Base-by-base conservation (phyloP, 257 asterid genomes). In the Coffea eugenioides region DNA sequence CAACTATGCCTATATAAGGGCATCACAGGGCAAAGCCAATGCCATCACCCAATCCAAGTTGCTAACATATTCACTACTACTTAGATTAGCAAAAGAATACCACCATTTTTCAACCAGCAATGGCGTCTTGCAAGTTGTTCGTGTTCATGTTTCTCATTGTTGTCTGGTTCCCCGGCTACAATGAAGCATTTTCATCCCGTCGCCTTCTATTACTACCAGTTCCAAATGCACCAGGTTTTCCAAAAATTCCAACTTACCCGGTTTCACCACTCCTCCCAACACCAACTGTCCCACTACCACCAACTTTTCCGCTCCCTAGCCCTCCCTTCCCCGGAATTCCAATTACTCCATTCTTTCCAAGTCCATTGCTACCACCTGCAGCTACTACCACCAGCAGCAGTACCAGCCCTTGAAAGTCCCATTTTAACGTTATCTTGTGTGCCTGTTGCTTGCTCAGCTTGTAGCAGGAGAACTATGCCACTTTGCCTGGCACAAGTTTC, bases 91-190 rank as follows among this genome's bases (percentile, higher is more conserved):
- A 10, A 10, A 65, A 39, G 43, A 39, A 39, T 18, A 25, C 4
- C 21, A 65, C 8, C 41, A 23, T 14, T 34, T 66, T 66, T 15
- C 46, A 66, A 27, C 11, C 52, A 71, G 45, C 0, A 51, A 78
- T 78, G 81, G 82, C 49, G 31, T 79, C 74, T 34, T 12, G 8
- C 82, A 80, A 73, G 78, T 49, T 54, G 64, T 14, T 59, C 41
- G 21, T 79, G 13, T 34, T 39, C 31, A 18, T 56, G 16, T 18
- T 71, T 34, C 45, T 79, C 73, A 25, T 79, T 3, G 41, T 74
- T 0, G 21, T 13, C 18, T 11, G 34, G n/a, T 13, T 79, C 31
- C 46, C 77, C 15, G 48, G 59, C 76, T 11, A 57, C 18, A 34
- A 23, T 2, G 76, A 25, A 18, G 67, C 79, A 8, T 75, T 75